Conservation (phyloP, 352 stramenopile genomes). For the Phytopythium ostracodes region DNA sequence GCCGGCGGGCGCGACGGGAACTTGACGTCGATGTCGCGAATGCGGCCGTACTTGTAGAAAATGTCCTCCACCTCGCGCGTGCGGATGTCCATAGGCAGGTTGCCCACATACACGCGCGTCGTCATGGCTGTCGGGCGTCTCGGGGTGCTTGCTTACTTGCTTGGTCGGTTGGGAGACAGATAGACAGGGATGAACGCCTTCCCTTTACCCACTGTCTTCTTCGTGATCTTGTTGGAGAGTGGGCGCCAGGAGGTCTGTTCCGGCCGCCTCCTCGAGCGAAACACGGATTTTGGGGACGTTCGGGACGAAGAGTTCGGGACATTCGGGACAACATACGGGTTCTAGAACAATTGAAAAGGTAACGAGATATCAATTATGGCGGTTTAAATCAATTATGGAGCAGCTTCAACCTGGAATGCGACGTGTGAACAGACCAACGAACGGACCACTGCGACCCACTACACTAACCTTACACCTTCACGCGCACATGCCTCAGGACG, state of each 20-base stretch:
- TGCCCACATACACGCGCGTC: conserved; percentile 62
- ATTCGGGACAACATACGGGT: conserved; percentile 1
- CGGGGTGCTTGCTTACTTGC: no score
- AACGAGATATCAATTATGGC: no score
- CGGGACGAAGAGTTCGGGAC: background rate
- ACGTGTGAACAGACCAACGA: no score
- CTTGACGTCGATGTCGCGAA: conserved; percentile 65
- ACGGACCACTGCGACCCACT: no score
- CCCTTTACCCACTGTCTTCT: conserved; percentile 6
- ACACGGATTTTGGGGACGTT: background rate
- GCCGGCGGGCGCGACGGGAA: conserved; percentile 52
- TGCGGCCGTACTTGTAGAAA: conserved; percentile 71
- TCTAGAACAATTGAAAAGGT: no score
- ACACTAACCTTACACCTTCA: background rate
- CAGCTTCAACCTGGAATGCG: background rate
- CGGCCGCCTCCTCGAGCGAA: background rate
- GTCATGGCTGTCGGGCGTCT: conserved; percentile 17
- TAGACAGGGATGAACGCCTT: background rate
- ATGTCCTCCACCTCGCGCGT: conserved; percentile 72
- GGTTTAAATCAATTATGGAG: no score
- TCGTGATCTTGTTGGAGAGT: conserved; percentile 2
- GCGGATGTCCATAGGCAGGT: conserved; percentile 69
- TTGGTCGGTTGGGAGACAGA: no score
- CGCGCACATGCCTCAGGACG: background rate
- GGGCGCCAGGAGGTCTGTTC: background rate